Evolutionary conservation across 208 protist species (phyloP), one percentile per base, ranked within the genome.

Genomic region (Trypanosoma avium): DNA sequence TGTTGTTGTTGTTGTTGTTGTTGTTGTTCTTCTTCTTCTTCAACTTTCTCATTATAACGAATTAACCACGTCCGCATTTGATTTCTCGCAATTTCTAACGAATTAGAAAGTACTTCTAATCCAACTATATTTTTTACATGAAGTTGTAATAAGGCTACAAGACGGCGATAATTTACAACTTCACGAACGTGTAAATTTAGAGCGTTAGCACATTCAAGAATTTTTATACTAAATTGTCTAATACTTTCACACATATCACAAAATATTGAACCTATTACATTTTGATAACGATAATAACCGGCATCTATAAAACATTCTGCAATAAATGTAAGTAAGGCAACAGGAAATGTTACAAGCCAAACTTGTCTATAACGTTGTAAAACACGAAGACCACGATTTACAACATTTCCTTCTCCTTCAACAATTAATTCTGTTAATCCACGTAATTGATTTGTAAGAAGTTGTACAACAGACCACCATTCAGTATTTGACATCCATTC

Each of bases 281-380:
- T 24, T 32, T 70, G 64, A 19, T 60, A 69, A 0, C 67, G 72
- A 21, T 73, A 77, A 70, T 76, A 92, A 22, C 55, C 60, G 10
- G 61, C 69, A 29, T 64, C 67, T 60, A 61, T 75, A 69, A 84
- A 92, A 68, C 81, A 83, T 60, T 82, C 82, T 38, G 77, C 73
- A 47, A 87, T 73, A 53, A 87, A 87, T 32, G 75, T 80, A 0
- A 80, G 43, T 13, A 88, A 15, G 12, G 77, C 62, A 0, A 83
- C 52, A 0, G 79, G 79, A 19, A 84, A 56, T 19, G 77, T 79
- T 4, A 77, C 75, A 40, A 87, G 66, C 45, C 79, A 83, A 43
- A 85, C 73, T 21, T 72, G 53, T 27, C 82, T 76, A 58, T 86
- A 84, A 4, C 58, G 55, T 36, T 61, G 58, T 32, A 92, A 50